Base-by-base conservation (phyloP, 345 rosid species). In the Orychophragmus violaceus region DNA sequence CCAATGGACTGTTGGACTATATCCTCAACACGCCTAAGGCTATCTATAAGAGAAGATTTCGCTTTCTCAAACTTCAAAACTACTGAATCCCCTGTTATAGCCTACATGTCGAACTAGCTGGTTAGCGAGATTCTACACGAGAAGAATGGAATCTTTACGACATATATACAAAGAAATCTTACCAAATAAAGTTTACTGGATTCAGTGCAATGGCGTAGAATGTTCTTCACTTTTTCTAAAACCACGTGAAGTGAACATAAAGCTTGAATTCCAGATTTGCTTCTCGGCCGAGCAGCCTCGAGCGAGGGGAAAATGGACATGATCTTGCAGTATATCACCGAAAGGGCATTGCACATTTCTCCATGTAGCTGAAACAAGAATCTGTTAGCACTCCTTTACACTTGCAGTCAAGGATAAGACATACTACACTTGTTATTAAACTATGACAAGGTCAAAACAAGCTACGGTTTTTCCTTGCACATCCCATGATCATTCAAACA, bases 241-340 rank as follows among this genome's bases (percentile, higher is more conserved):
- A 95, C 89, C 49, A 94, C 81, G 59, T 94, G 97, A 80, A 94
- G 84, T 13, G 92, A 85, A 74, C 99, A 94, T 60, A 94, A 74
- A 39, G 99, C 87, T 59, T 90, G 97, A 68, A 94, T 90, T 44
- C 99, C 99, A 39, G 96, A 88, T 84, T 80, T 94, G 82, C 99
- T 94, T 81, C 96, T 80, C 18, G 99, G 99, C 61, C 95, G 80
- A 61, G 95, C 88, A 16, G 77, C 99, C 81, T 94, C 99, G 74
- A 94, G 79, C 14, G 84, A 83, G 4, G 99, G 99, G 77, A 94
- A 90, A 76, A 88, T 71, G 11, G 87, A 77, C 77, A 85, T 58
- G 63, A 87, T 80, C 82, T 87, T 87, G 81, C 95, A 87, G 71
- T 87, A 85, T 56, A 82, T 77, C 63, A 74, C 79, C 11, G 92